These are phyloP conservation scores for Microcyclospora pomicola DNA, from an alignment of 2,329 filamentous ascomycete species.

Conservation along the genomic window DNA sequence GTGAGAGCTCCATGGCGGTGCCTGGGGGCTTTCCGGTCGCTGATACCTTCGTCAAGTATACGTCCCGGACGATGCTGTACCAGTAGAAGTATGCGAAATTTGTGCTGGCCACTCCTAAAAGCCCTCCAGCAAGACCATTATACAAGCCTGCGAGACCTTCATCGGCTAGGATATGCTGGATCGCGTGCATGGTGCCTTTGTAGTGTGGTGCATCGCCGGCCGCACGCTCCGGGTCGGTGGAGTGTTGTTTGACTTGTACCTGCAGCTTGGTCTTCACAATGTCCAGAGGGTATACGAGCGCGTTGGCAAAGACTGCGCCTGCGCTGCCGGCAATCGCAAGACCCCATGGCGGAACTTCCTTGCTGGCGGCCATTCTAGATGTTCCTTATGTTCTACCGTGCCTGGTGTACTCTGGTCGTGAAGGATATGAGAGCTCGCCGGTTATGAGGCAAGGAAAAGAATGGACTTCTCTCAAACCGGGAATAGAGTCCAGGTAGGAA, in stretches of 20 bases:
- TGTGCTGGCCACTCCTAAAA: conserved; percentile 86
- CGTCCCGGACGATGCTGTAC: conserved; percentile 75
- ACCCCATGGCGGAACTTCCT: conserved; percentile 74
- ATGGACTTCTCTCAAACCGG: no score
- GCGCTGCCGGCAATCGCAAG: conserved; percentile 83
- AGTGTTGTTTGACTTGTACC: conserved; percentile 64
- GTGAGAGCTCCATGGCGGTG: conserved; percentile 65
- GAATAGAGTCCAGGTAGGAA: no score
- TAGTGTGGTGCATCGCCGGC: conserved; percentile 46
- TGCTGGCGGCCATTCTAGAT: conserved; percentile 22
- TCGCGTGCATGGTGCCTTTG: conserved; percentile 73
- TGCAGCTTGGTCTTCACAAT: conserved; percentile 95
- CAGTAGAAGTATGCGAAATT: conserved; percentile 99
- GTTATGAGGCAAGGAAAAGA: no score
- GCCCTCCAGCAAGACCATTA: conserved; percentile 69
- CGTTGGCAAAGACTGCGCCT: conserved; percentile 87
- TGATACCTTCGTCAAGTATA: conserved; percentile 50
- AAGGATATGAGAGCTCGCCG: no score
- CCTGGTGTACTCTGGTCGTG: no score
- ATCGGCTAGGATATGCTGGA: conserved; percentile 65
- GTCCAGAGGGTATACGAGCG: conserved; percentile 88
- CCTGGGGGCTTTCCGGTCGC: conserved; percentile 43
- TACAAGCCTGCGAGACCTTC: conserved; percentile 79
- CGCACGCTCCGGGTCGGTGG: conserved; percentile 20
- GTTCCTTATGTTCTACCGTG: no score